These are phyloP conservation scores for Dictyophora rubrovolvata DNA, from an alignment of 768 basidiomycete genomes.

Conservation along the genomic window DNA sequence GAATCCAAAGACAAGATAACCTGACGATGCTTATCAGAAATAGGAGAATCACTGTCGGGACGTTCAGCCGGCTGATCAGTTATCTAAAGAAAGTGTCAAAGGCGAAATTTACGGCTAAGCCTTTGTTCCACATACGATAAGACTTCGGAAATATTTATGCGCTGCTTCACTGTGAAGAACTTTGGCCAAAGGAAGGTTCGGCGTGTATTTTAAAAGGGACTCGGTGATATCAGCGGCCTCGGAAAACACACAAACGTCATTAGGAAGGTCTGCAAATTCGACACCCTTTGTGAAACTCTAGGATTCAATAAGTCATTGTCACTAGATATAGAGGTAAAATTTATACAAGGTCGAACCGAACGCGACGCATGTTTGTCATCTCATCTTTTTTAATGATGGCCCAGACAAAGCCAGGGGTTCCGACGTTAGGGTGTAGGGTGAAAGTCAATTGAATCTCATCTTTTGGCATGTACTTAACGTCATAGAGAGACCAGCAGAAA, in stretches of 20 bases:
- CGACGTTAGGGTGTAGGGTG: constrained; percentile 43
- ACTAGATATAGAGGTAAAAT: background rate
- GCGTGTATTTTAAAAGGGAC: constrained; percentile 50
- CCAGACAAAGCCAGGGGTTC: constrained; percentile 68
- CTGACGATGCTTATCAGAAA: constrained; percentile 54
- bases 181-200: constrained; percentile 38
- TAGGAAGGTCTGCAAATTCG: constrained; percentile 52
- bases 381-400: constrained; percentile 76
- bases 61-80: constrained; percentile 79
- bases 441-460: constrained; percentile 77
- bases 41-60: constrained; percentile 41
- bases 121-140: constrained; percentile 46
- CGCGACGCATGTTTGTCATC: constrained; percentile 52
- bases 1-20: constrained; percentile 57
- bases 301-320: background rate
- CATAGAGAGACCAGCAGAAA: constrained; percentile 50
- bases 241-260: constrained; percentile 63
- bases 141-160: constrained; percentile 71
- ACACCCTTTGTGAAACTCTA: constrained; percentile 78
- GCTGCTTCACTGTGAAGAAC: constrained; percentile 56
- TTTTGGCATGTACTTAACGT: constrained; percentile 58
- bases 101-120: background rate
- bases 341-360: constrained; percentile 82
- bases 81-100: constrained; percentile 30
- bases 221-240: constrained; percentile 86